These are phyloP conservation scores for Saksenaea vasiformis DNA, from an alignment of 371 early-diverging fungal genomes.

Conservation along the genomic window DNA sequence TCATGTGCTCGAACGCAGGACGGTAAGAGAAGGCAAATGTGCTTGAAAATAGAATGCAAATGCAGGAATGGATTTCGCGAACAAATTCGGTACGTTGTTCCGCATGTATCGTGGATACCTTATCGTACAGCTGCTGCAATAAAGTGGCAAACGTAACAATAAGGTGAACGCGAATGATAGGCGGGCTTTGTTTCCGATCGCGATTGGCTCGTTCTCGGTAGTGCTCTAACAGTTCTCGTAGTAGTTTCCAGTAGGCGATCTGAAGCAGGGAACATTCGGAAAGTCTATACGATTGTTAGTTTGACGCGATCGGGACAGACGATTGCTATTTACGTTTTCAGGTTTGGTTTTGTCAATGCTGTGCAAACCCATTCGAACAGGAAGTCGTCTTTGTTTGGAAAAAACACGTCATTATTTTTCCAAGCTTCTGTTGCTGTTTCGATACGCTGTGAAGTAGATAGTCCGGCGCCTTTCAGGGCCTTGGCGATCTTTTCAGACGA, in stretches of 20 bases:
- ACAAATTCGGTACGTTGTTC: conserved; percentile 14
- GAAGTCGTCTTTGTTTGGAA: conserved; percentile 53
- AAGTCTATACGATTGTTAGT: conserved; percentile 9
- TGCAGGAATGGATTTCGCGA: conserved; percentile 6
- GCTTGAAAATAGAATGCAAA: conserved; percentile 29
- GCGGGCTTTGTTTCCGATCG: conserved; percentile 17
- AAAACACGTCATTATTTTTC: conserved; percentile 38
- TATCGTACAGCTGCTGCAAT: conserved; percentile 22
- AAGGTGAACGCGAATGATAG: conserved; percentile 33
- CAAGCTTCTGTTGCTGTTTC: conserved; percentile 39
- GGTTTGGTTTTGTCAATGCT: conserved; percentile 37
- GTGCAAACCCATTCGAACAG: conserved; percentile 48
- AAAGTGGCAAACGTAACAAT: conserved; percentile 22
- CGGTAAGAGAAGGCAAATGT: conserved; percentile 30
- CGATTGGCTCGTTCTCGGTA: conserved; percentile 17
- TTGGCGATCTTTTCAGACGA: conserved; percentile 64
- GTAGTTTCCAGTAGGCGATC: conserved; percentile 36
- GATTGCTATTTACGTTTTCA: conserved; percentile 38
- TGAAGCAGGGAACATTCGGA: conserved; percentile 34
- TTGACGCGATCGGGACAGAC: background rate
- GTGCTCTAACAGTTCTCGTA: conserved; percentile 30
- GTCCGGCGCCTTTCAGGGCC: conserved; percentile 48
- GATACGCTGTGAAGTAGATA: conserved; percentile 34
- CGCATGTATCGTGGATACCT: background rate
- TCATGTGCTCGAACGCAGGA: conserved; percentile 43